Conservation (phyloP, 192 early-diverging fungal species). For the Coemansia sp. region DNA sequence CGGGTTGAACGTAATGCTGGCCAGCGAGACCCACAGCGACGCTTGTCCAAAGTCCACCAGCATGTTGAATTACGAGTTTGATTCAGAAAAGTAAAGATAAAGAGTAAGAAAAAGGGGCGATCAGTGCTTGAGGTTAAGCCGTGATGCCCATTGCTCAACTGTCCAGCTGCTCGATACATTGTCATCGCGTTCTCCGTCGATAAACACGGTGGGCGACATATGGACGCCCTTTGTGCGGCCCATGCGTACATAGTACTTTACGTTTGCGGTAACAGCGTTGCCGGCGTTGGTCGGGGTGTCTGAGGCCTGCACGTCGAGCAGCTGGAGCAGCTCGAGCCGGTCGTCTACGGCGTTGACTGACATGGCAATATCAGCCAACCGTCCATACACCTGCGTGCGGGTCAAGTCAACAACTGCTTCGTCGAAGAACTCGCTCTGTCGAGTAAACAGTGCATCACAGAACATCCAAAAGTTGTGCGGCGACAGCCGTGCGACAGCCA, state of each 20-base stretch:
- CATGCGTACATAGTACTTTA: slow-evolving; percentile 68
- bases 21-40: slow-evolving; percentile 68
- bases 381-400: slow-evolving; percentile 57
- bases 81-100: not conserved
- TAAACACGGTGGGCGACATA: slow-evolving; percentile 71
- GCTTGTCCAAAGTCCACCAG: slow-evolving; percentile 63
- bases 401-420: slow-evolving; percentile 59
- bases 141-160: slow-evolving; percentile 65
- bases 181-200: slow-evolving; percentile 66
- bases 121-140: slow-evolving; percentile 42
- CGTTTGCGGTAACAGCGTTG: slow-evolving; percentile 66
- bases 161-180: slow-evolving; percentile 69
- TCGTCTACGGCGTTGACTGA: slow-evolving; percentile 55
- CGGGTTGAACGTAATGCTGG: slow-evolving; percentile 82
- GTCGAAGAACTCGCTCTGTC: slow-evolving; percentile 66
- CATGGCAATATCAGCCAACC: slow-evolving; percentile 54
- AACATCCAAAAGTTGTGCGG: slow-evolving; percentile 56
- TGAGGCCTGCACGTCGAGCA: slow-evolving; percentile 44
- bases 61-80: not conserved
- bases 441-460: slow-evolving; percentile 59
- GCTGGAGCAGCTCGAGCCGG: slow-evolving; percentile 48
- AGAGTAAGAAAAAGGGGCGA: not conserved
- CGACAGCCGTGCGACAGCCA: slow-evolving; percentile 67
- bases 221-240: slow-evolving; percentile 74
- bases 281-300: slow-evolving; percentile 58